phyloP scores from a whole-genome alignment of 2,329 filamentous ascomycete genomes.

The Sporothrix mexicana region DNA sequence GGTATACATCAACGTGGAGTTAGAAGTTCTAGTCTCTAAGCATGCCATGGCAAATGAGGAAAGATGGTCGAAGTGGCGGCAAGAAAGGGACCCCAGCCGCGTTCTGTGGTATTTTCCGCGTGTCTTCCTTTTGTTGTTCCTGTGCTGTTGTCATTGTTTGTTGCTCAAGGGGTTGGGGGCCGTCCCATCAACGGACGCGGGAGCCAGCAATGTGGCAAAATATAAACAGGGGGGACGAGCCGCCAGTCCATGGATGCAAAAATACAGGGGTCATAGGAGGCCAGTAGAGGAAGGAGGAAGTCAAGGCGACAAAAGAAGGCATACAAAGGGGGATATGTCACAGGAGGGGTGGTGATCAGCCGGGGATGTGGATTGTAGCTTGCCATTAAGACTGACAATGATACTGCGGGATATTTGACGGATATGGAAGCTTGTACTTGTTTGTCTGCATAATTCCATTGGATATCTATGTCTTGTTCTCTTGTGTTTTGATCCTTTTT shows the following conservation, averaged over 20 bases:
- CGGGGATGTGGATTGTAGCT: neutral
- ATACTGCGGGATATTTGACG: neutral
- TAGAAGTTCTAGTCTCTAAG: neutral
- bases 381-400: neutral
- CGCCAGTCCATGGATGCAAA: neutral
- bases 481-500: neutral
- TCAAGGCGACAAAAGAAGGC: too few relatives aligned
- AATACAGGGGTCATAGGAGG: neutral
- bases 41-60: too few relatives aligned
- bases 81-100: neutral
- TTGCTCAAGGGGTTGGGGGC: conserved; percentile 7
- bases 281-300: neutral
- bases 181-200: neutral
- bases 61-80: neutral
- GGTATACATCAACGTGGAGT: neutral
- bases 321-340: too few relatives aligned
- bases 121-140: neutral
- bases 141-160: neutral
- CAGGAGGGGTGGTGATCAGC: neutral
- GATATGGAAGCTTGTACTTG: too few relatives aligned
- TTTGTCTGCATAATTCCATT: neutral
- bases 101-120: neutral
- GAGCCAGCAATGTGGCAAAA: conserved; percentile 6
- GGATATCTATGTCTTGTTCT: neutral
- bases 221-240: neutral